Percentiles rank a stretch among this genome's conserved stretches.
Evolutionary conservation across 805 yeast genomes (phyloP).

Genomic region (Komagataella pastoris): DNA sequence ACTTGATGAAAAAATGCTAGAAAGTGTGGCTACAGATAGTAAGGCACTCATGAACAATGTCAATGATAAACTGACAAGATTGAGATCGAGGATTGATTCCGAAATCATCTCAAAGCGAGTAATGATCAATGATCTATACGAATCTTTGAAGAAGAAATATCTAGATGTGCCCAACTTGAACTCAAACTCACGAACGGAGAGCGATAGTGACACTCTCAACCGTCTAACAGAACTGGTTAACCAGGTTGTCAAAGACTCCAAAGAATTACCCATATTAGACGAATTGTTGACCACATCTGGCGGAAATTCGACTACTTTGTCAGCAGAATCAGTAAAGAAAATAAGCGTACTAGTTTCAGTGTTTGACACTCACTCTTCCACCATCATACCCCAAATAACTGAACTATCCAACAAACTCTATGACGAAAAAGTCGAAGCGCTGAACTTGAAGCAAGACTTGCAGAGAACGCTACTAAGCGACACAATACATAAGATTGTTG

Average conservation of each 20-base stretch:
- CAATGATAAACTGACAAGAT: conserved; percentile 11
- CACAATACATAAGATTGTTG: conserved; percentile 20
- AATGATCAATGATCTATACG: conserved; percentile 26
- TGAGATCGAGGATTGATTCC: conserved; percentile 20
- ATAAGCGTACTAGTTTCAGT: conserved; percentile 9
- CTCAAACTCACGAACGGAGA: neutral
- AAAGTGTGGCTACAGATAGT: conserved; percentile 5
- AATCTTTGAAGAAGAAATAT: conserved; percentile 7
- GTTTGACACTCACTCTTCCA: conserved; percentile 9
- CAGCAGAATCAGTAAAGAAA: conserved; percentile 11
- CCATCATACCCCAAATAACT: conserved; percentile 18
- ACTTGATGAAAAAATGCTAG: conserved; percentile 17
- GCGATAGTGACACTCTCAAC: conserved; percentile 9
- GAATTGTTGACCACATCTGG: conserved; percentile 16
- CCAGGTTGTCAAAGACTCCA: conserved; percentile 9
- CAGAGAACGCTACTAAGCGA: conserved; percentile 20
- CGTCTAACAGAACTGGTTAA: conserved; percentile 12
- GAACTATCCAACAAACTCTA: conserved; percentile 21
- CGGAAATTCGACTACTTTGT: conserved; percentile 13
- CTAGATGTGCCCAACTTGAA: neutral
- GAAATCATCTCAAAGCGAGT: conserved; percentile 23
- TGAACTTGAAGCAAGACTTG: conserved; percentile 16
- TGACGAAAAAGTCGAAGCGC: conserved; percentile 20
- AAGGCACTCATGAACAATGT: conserved; percentile 8
- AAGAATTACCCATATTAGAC: conserved; percentile 15